Evolutionary conservation across 495 filamentous ascomycete species (phyloP).

Genomic region (Podospora australis): DNA sequence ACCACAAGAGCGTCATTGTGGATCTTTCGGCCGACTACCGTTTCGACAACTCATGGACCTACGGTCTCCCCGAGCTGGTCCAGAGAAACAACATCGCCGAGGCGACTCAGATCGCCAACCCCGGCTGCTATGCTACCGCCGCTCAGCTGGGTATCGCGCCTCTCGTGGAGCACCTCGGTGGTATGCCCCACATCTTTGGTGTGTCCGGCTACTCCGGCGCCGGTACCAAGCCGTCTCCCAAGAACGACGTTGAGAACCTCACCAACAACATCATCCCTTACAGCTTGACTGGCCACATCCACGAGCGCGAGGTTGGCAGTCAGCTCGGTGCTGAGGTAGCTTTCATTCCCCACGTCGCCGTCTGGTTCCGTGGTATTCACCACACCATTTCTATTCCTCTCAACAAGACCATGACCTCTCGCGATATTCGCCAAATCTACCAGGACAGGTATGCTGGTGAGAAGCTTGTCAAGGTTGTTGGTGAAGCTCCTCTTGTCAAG

Average conservation of each 20-base stretch:
- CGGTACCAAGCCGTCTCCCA: slow-evolving; percentile 89
- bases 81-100: slow-evolving; percentile 68
- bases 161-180: slow-evolving; percentile 68
- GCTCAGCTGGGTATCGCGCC: slow-evolving; percentile 88
- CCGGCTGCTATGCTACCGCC: slow-evolving; percentile 96
- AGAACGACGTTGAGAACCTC: slow-evolving; percentile 89
- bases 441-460: slow-evolving; percentile 95
- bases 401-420: slow-evolving; percentile 72
- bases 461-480: slow-evolving; percentile 84
- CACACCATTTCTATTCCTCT: slow-evolving; percentile 89
- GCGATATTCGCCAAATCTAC: slow-evolving; percentile 91
- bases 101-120: slow-evolving; percentile 86
- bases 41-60: slow-evolving; percentile 87
- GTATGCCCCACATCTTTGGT: slow-evolving; percentile 82
- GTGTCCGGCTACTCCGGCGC: slow-evolving; percentile 95
- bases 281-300: slow-evolving; percentile 90
- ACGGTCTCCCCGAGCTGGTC: slow-evolving; percentile 88
- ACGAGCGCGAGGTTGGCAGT: slow-evolving; percentile 81
- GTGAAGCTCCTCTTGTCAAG: slow-evolving; percentile 84
- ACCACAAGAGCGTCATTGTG: slow-evolving; percentile 73
- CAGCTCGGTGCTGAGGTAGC: slow-evolving; percentile 74
- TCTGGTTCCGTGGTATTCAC: slow-evolving; percentile 96
- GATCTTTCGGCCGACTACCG: slow-evolving; percentile 95
- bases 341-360: slow-evolving; percentile 91
- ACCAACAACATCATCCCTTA: slow-evolving; percentile 90